Base-by-base conservation (phyloP, 345 rosid genomes). In the Turritis glabra region DNA sequence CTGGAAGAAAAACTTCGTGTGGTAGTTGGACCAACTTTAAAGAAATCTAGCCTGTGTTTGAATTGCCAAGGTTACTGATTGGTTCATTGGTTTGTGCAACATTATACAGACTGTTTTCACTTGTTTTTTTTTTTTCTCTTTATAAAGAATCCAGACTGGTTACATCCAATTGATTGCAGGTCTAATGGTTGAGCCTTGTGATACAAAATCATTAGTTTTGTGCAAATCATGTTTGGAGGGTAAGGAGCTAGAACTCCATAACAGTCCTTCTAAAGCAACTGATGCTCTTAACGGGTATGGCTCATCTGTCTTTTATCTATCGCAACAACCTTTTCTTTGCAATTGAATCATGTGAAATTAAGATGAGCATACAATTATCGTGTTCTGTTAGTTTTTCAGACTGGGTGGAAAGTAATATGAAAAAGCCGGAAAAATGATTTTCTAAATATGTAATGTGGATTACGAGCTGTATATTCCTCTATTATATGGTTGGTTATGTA, bases 41-140 rank as follows among this genome's bases (percentile, higher is more conserved):
- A 80, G 84, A 89, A 77, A 62, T 80, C 95, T 63, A 61, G 59
- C 46, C 65, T 89, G 73, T 95, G 99, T 78, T 71, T 95, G 71
- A 90, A 72, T 75, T 95, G 99, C 87, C 86, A 85, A 92, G 97
- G 97, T 95, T 82, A 40, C 69, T 82, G 46, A 77, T 63, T 60
- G 64, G 74, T 59, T 35, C 29, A 23, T 70, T 66, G 52, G 40
- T 46, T 67, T 83, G 63, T 32, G 64, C 44, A 47, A 71, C 25
- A 38, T 68, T n/a, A 18, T 55, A 44, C 5, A 41, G 26, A 54
- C 43, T 10, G 27, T 57, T 15, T 60, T 30, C 21, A 26, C 57
- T 50, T 21, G n/a, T 46, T 52, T 46, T 65, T 46, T 52, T 46
- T 65, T 71, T 18, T 11, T 55, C 69, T 21, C 37, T 32, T 60